Evolutionary conservation across 768 basidiomycete species (phyloP).

Genomic region (Amanita molliuscula): DNA sequence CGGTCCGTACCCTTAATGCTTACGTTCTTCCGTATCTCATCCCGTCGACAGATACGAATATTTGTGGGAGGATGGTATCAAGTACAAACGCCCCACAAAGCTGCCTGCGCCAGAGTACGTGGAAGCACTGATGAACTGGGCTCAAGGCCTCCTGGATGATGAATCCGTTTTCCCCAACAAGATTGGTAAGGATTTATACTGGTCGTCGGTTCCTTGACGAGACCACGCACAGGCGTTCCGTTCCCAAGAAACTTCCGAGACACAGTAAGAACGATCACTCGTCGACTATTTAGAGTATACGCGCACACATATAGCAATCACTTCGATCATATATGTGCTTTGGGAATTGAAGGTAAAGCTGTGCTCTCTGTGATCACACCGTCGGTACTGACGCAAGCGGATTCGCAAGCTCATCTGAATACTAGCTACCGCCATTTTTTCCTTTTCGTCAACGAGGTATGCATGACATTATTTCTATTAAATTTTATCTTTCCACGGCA

Average conservation of each 20-base stretch:
- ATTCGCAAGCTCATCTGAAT: slow-evolving; percentile 78
- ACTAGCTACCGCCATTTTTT: slow-evolving; percentile 99
- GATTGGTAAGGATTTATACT: slow-evolving; percentile 52
- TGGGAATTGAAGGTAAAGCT: slow-evolving; percentile 88
- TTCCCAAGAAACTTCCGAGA: slow-evolving; percentile 88
- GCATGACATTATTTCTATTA: slow-evolving; percentile 10
- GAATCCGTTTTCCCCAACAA: slow-evolving; percentile 89
- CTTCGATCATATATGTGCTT: slow-evolving; percentile 96
- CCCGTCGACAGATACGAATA: slow-evolving; percentile 68
- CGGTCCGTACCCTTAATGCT: slow-evolving; percentile 37
- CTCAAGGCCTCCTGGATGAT: slow-evolving; percentile 86
- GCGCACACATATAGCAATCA: slow-evolving; percentile 99
- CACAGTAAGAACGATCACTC: slow-evolving; percentile 84
- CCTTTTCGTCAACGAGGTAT: slow-evolving; percentile 90
- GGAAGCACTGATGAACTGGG: slow-evolving; percentile 98
- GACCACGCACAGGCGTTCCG: slow-evolving; percentile 52
- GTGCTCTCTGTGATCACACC: neutral
- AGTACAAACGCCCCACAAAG: slow-evolving; percentile 85
- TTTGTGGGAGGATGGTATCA: slow-evolving; percentile 86
- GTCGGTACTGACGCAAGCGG: neutral
- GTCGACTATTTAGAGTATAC: slow-evolving; percentile 92
- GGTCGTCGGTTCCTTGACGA: neutral
- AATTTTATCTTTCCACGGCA: slow-evolving; percentile 5
- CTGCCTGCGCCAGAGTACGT: slow-evolving; percentile 95
- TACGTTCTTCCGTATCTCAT: neutral